These are phyloP conservation scores for Exserohilum turcica DNA, from an alignment of 2,329 filamentous ascomycete species.

Conservation along the genomic window DNA sequence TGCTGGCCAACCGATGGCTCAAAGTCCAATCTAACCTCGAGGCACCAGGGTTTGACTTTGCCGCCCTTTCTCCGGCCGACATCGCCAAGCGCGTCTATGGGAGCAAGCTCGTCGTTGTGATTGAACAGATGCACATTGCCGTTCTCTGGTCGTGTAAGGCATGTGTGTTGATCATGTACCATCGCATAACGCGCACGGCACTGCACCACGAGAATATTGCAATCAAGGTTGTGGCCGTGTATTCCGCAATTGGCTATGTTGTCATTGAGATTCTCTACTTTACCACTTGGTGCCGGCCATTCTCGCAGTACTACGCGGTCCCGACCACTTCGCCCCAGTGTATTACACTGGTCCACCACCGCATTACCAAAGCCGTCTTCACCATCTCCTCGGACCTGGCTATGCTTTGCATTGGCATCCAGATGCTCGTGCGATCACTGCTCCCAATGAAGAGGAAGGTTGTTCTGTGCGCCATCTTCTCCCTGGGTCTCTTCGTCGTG, in stretches of 20 bases:
- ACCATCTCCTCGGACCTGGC: constrained; percentile 55
- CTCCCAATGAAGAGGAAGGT: constrained; percentile 57
- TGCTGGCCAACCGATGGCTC: constrained; percentile 53
- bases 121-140: constrained; percentile 59
- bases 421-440: constrained; percentile 52
- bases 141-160: constrained; percentile 60
- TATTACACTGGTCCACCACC: constrained; percentile 42
- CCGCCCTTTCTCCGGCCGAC: constrained; percentile 45
- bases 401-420: constrained; percentile 53
- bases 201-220: constrained; percentile 33
- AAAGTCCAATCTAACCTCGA: constrained; percentile 52
- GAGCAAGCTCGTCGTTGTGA: constrained; percentile 58
- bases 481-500: constrained; percentile 58
- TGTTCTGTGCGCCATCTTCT: constrained; percentile 62
- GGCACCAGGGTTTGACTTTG: constrained; percentile 54
- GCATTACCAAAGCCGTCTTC: constrained; percentile 49
- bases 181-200: constrained; percentile 52
- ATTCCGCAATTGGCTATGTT: constrained; percentile 56
- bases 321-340: constrained; percentile 49
- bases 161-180: constrained; percentile 61
- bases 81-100: constrained; percentile 38
- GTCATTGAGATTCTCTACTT: constrained; percentile 57
- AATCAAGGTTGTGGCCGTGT: constrained; percentile 54
- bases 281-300: constrained; percentile 60
- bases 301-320: constrained; percentile 58